Evolutionary conservation across 306 rosid genomes (phyloP), one percentile per base, ranked within the genome.

Genomic region (Cyamopsis tetragonoloba): DNA sequence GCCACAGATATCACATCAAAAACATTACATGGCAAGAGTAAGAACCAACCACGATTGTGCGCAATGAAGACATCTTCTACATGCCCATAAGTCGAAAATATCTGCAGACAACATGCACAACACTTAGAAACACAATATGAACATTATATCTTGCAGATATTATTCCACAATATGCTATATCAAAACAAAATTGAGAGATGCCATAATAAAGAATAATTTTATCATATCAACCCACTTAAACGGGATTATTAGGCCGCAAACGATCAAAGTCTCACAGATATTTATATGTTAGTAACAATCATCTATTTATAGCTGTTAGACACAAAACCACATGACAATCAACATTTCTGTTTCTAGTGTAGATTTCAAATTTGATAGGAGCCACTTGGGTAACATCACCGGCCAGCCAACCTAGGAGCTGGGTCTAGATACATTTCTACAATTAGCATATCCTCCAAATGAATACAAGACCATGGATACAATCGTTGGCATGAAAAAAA

Each of bases 51-150:
- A 11, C 89, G 96, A 75, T 18, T 77, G 43, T 48, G 82, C 62
- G 74, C 61, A 54, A 89, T 63, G 86, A 65, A 81, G 78, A 92
- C 61, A 70, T 92, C 93, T 75, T 87, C 89, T 43, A 92, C 41
- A 70, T 70, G 59, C 54, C 96, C 96, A 69, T 79, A 88, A 54
- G 89, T 78, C 15, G 93, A 87, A 87, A 92, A 92, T 79, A 92
- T 83, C 98, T 92, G 89, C 41, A 66, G 54, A 73, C 66, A 78
- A 43, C 27, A 79, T 61, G 59, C 69, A 75, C 23, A 70, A 66
- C 66, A 38, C 38, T 59, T 34, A 77, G 67, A 73, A 70, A 62
- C 43, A 54, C 41, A 47, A 28, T 22, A 54, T 27, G 53, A 50
- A 70, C 58, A 77, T 61, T 35, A 39, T 47, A 77, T 12, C 28